Base-by-base conservation (phyloP, 495 filamentous ascomycete species). In the Ascobolus immersus region DNA sequence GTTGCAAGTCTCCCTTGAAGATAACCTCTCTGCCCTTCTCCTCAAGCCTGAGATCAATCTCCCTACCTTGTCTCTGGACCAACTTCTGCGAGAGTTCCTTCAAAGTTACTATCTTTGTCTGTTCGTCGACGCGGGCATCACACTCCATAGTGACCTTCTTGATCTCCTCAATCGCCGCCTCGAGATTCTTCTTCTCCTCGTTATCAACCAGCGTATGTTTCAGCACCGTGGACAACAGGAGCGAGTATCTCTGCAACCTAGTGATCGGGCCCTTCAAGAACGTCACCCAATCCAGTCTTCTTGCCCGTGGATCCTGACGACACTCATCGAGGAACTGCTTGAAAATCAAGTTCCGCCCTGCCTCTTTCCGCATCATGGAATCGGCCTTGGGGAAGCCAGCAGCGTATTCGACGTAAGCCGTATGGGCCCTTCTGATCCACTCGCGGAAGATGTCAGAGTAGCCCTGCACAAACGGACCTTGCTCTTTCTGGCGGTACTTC, bases 371-470 rank as follows among this genome's bases (percentile, higher is more conserved):
- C 15, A 99, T 67, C 24, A 80, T 54, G 52, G 75, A 81, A 21
- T 64, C 71, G 0, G 86, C 86, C 28, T 75, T 65, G 1, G 86
- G 84, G 37, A 80, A 94, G 0, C 68, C 71, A 1, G 76, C 72
- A 31, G 84, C 79, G 53, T 94, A 99, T 27, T 82, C 82, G 39
- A 93, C 70, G 53, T 94, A 99, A 1, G 75, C 71, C 4, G 56
- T 54, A 53, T 73, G 78, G 2, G 89, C 86, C 53, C 93, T 94
- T 32, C 86, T 66, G 43, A 99, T 90, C 86, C 86, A 99, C 53
- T 99, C 89, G 37, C 86, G 62, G 57, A 99, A 99, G 35, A 99
- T 80, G 42, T 94, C 86, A 46, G 81, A 91, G 52, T 93, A 92
- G 6, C 89, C 86, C 28, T 65, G 61, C 38, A 99, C 71, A 62